Base-by-base conservation (phyloP, 2,329 filamentous ascomycete genomes). In the Cercospora nicotianae region DNA sequence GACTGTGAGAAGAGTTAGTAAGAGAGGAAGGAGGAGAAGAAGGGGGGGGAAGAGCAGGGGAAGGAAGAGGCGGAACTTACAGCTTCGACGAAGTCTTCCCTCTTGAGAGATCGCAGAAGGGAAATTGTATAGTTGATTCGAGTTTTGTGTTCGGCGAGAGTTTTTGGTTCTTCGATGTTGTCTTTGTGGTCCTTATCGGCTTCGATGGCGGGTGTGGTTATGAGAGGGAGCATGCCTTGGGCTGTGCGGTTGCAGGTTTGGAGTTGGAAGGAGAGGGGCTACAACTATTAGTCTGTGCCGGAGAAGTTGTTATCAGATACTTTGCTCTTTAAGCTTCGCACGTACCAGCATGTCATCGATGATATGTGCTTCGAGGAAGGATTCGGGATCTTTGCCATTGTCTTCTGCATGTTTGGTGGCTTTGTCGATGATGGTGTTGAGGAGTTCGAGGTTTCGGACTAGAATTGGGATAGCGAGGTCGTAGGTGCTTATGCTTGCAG, bases 121-220 rank as follows among this genome's bases (percentile, higher is more conserved):
- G 79, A 77, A 62, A 87, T 76, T 1, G 84, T 85, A 63, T 78
- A 80, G 6, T 80, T 73, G 60, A 88, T 80, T 12, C 85, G 80
- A 9, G 73, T 79, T 3, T 84, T 78, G 16, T 87, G 74, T 30
- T 86, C 81, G 0, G 78, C 77, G 63, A 87, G 84, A 0, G 84
- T 85, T 39, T 77, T 81, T 71, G 85, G 81, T 23, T 66, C 30
- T 36, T 67, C 65, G 3, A 55, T 48, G 26, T 61, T 66, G 3
- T 58, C 57, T n/a, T 31, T 45, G 36, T 79, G 78, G 69, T 85
- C 81, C 1, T 79, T 77, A 7, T 81, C 72, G 0, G 71, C 55
- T 33, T 31, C 28, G 13, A 16, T 33, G 8, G 28, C 16, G 28
- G 55, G 3, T 1, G 9, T 31, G 26, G 55, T 53, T n/a, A 63